These are phyloP conservation scores for Chondrus crispus DNA, from an alignment of 23 red algal genomes.

Conservation along the genomic window DNA sequence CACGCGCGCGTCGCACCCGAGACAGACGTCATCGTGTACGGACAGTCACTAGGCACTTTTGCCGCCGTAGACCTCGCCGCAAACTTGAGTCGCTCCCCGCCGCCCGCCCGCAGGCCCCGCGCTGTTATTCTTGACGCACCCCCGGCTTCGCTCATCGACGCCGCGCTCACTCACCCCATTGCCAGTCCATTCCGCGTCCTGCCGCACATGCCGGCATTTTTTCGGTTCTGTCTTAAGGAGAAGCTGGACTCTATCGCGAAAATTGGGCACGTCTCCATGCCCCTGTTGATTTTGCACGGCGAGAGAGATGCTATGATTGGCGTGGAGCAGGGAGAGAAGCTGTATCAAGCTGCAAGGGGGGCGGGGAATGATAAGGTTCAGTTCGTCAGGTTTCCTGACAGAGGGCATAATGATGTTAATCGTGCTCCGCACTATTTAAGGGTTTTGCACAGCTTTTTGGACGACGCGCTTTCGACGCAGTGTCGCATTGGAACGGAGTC, in stretches of 20 bases:
- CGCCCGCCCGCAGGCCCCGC: not conserved
- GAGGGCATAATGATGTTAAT: slow-evolving; percentile 58
- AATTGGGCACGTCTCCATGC: slow-evolving; percentile 1
- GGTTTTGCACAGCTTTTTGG: slow-evolving; percentile 32
- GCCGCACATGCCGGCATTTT: slow-evolving; percentile 24
- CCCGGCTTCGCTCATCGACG: slow-evolving; percentile 46
- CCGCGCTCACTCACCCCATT: slow-evolving; percentile 53
- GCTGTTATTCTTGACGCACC: slow-evolving; percentile 60
- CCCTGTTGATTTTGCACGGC: slow-evolving; percentile 61
- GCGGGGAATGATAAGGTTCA: slow-evolving; percentile 24
- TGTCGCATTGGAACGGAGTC: too few species aligned
- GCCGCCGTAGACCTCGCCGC: slow-evolving; percentile 59
- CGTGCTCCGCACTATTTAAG: slow-evolving; percentile 30
- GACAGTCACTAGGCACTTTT: slow-evolving; percentile 67
- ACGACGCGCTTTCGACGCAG: not conserved
- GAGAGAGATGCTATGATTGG: slow-evolving; percentile 33
- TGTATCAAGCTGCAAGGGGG: slow-evolving; percentile 23
- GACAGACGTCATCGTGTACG: slow-evolving; percentile 53
- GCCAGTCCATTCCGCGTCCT: slow-evolving; percentile 19
- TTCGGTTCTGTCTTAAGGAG: slow-evolving; percentile 12
- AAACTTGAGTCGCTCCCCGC: not conserved
- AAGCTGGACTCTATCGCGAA: slow-evolving; percentile 12
- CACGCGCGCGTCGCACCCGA: slow-evolving; percentile 1
- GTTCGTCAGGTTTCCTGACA: slow-evolving; percentile 17
- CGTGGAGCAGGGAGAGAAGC: slow-evolving; percentile 28